Conservation (phyloP, 2,329 filamentous ascomycete species). For the Cladosporium halotolerans region DNA sequence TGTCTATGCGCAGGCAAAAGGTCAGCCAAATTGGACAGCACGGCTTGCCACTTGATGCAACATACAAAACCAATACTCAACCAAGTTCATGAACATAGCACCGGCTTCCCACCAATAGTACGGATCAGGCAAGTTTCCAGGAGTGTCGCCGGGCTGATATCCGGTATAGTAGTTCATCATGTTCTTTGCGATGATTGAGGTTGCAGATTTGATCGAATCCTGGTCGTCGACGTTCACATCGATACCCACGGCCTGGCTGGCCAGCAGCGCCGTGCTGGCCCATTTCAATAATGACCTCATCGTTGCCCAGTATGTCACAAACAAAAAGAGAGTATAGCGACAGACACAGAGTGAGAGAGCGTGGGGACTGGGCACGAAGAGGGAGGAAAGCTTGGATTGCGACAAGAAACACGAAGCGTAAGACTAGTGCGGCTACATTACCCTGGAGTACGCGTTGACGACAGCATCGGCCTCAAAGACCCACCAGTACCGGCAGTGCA, state of each 20-base stretch:
- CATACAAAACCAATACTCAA: slow-evolving; percentile 64
- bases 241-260: slow-evolving; percentile 11
- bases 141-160: slow-evolving; percentile 46
- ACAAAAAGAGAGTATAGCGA: slow-evolving; percentile 17
- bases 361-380: slow-evolving; percentile 5
- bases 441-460: slow-evolving; percentile 8
- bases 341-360: neutral
- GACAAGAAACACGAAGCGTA: slow-evolving; percentile 8
- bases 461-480: slow-evolving; percentile 8
- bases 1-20: slow-evolving; percentile 39
- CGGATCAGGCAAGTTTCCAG: slow-evolving; percentile 54
- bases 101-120: slow-evolving; percentile 70
- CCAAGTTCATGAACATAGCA: slow-evolving; percentile 57
- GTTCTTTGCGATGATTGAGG: slow-evolving; percentile 38
- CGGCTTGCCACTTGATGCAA: neutral
- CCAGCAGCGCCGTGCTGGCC: slow-evolving; percentile 14
- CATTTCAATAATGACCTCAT: slow-evolving; percentile 7
- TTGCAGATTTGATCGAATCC: slow-evolving; percentile 40
- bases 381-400: slow-evolving; percentile 7
- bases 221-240: neutral
- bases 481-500: slow-evolving; percentile 1
- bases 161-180: slow-evolving; percentile 51
- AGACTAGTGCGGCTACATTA: slow-evolving; percentile 7
- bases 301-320: neutral
- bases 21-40: neutral